Conservation (phyloP, 2,329 filamentous ascomycete genomes). For the Dactylonectria macrodidyma region DNA sequence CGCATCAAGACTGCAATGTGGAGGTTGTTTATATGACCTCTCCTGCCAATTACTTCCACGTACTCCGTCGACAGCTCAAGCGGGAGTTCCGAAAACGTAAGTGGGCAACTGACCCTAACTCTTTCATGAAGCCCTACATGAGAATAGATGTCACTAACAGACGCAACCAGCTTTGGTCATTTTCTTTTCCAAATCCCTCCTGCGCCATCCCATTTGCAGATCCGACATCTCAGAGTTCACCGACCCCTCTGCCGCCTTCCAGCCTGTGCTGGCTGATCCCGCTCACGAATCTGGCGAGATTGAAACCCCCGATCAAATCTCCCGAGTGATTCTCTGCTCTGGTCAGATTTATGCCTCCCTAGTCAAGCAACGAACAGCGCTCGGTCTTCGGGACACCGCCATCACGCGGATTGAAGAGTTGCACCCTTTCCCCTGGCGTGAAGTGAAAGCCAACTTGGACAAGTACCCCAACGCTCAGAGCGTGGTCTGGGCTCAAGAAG, state of each 20-base stretch:
- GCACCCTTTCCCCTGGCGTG: constrained; percentile 46
- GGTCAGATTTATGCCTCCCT: constrained; percentile 83
- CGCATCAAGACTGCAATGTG: constrained; percentile 99
- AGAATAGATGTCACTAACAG: background rate
- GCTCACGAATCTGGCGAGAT: constrained; percentile 83
- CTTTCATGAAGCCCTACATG: background rate
- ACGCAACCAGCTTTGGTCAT: constrained; percentile 82
- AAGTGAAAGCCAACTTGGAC: constrained; percentile 40
- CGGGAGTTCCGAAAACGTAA: constrained; percentile 98
- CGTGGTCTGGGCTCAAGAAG: constrained; percentile 46
- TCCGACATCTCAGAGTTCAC: constrained; percentile 91
- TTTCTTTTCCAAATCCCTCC: constrained; percentile 97
- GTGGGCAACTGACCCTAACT: constrained; percentile 51
- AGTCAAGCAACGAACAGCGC: constrained; percentile 31
- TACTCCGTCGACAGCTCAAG: constrained; percentile 96
- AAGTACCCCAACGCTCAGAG: constrained; percentile 38
- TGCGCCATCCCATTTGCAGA: constrained; percentile 92
- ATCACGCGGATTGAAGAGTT: constrained; percentile 46
- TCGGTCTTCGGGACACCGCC: constrained; percentile 31
- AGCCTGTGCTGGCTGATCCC: constrained; percentile 93
- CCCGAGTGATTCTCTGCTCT: constrained; percentile 92
- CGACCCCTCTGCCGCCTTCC: constrained; percentile 86
- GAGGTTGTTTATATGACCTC: constrained; percentile 96
- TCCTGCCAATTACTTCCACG: constrained; percentile 95
- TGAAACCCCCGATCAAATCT: constrained; percentile 84